Evolutionary conservation across 2,329 filamentous ascomycete species (phyloP), one percentile per base, ranked within the genome.

Genomic region (Cladophialophora yegresii): DNA sequence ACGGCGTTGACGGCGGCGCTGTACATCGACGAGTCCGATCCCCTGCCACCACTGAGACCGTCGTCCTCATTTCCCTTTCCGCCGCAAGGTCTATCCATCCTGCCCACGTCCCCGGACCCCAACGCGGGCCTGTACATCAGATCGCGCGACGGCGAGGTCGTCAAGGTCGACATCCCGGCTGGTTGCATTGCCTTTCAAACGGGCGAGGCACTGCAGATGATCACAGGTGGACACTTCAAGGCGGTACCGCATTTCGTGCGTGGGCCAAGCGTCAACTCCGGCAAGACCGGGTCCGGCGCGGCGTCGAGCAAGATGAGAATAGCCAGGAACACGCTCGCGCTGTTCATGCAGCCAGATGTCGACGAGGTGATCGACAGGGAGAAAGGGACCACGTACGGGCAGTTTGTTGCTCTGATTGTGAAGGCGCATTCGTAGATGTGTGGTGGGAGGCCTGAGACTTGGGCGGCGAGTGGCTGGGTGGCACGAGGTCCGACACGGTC

Each of bases 131-230:
- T 98, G n/a, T 97, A 97, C 80, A 96, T 98, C 78, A 89, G 90
- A 75, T 93, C 92, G 28, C 88, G 93, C 49, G 86, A 87, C 0
- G 92, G 91, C 2, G 81, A 89, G 64, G 89, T 90, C 0, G 89
- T 93, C 12, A 95, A 97, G 77, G 92, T 98, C 71, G 88, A 88
- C 73, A 97, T 98, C 67, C 93, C 93, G 1, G 84, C 88, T 47
- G 92, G 96, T 74, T 95, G 92, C 77, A 88, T 98, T 57, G 95
- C 91, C 0, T 98, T 98, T 75, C 93, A 98, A 81, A 98, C 93
- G 0, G 93, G 93, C 1, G 92, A 97, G 79, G 89, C 93, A 0
- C 81, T 98, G 58, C 89, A 98, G 78, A 83, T 91, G 64, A 97
- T 98, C 74, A 98, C 93, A 0, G 82, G 84, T 16, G 95, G 93